phyloP scores from a whole-genome alignment of 2,329 filamentous ascomycete species.

The Microcyclosporella mali region DNA sequence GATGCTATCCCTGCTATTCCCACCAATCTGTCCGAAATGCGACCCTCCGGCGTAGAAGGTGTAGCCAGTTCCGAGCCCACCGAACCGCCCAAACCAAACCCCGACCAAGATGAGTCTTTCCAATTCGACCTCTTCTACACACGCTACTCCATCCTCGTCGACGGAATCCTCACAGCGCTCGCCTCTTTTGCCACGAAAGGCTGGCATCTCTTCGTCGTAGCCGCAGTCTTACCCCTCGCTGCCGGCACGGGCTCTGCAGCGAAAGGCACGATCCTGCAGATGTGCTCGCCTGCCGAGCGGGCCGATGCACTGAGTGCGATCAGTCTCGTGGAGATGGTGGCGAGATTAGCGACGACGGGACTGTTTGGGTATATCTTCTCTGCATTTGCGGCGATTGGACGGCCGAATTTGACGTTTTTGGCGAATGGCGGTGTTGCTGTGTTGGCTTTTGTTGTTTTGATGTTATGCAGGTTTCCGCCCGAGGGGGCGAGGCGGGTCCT shows the following conservation, averaged over 20 bases:
- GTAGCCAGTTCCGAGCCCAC: conserved; percentile 42
- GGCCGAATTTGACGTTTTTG: conserved; percentile 58
- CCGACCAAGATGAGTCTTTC: conserved; percentile 42
- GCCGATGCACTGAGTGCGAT: conserved; percentile 64
- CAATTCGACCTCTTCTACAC: conserved; percentile 64
- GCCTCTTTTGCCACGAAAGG: conserved; percentile 56
- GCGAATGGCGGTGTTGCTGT: conserved; percentile 59
- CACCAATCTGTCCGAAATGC: conserved; percentile 29
- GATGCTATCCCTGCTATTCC: conserved; percentile 22
- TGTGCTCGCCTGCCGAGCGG: conserved; percentile 57
- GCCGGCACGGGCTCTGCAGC: conserved; percentile 64
- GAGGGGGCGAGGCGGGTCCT: conserved; percentile 31
- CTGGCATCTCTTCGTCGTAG: conserved; percentile 65
- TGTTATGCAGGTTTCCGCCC: conserved; percentile 43
- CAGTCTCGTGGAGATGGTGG: conserved; percentile 64
- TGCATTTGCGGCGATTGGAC: conserved; percentile 54
- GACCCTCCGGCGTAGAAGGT: conserved; percentile 25
- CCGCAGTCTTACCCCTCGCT: conserved; percentile 59
- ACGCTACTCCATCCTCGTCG: conserved; percentile 58
- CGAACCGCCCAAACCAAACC: conserved; percentile 22
- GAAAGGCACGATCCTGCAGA: conserved; percentile 67
- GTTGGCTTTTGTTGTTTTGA: conserved; percentile 43
- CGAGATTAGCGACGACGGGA: conserved; percentile 55
- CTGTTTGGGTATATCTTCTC: conserved; percentile 64
- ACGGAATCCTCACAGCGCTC: conserved; percentile 58